Percentiles rank a stretch among this genome's conserved stretches.
phyloP scores from a whole-genome alignment of 805 yeast species.

The Sugiyamaella qingdaonensis region DNA sequence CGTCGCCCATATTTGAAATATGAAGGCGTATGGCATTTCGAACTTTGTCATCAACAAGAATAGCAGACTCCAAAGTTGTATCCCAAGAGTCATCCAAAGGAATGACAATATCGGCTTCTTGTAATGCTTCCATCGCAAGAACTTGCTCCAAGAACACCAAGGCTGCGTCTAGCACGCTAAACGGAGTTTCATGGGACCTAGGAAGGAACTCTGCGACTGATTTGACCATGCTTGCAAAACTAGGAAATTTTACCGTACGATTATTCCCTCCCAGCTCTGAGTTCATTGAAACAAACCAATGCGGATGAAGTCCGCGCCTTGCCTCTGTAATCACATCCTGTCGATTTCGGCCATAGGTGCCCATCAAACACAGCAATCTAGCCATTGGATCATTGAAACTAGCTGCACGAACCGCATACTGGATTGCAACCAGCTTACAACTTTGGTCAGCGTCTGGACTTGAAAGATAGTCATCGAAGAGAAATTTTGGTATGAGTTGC shows the following conservation, averaged over 20 bases:
- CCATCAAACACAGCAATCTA: slow-evolving; percentile 62
- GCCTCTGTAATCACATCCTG: slow-evolving; percentile 81
- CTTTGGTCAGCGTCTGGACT: slow-evolving; percentile 43
- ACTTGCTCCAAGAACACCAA: slow-evolving; percentile 53
- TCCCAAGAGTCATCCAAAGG: slow-evolving; percentile 73
- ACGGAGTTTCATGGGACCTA: slow-evolving; percentile 5
- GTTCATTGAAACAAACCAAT: slow-evolving; percentile 60
- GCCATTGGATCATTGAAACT: slow-evolving; percentile 67
- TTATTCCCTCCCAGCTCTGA: slow-evolving; percentile 31
- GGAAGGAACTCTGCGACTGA: slow-evolving; percentile 19
- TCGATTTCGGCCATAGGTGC: slow-evolving; percentile 52
- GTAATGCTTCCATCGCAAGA: slow-evolving; percentile 60
- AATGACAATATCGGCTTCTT: slow-evolving; percentile 50
- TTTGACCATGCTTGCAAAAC: slow-evolving; percentile 38
- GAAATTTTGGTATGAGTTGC: slow-evolving; percentile 38
- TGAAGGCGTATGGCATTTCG: slow-evolving; percentile 28
- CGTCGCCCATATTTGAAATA: slow-evolving; percentile 16
- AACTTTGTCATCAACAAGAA: slow-evolving; percentile 57
- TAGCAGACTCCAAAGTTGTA: slow-evolving; percentile 60
- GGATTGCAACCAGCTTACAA: slow-evolving; percentile 60
- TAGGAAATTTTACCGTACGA: slow-evolving; percentile 49
- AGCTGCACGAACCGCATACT: slow-evolving; percentile 59
- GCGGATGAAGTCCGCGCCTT: slow-evolving; percentile 72
- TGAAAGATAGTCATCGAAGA: slow-evolving; percentile 34
- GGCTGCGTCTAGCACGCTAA: slow-evolving; percentile 32